Base-by-base conservation (phyloP, 257 asterid species). In the Gentiana straminea region DNA sequence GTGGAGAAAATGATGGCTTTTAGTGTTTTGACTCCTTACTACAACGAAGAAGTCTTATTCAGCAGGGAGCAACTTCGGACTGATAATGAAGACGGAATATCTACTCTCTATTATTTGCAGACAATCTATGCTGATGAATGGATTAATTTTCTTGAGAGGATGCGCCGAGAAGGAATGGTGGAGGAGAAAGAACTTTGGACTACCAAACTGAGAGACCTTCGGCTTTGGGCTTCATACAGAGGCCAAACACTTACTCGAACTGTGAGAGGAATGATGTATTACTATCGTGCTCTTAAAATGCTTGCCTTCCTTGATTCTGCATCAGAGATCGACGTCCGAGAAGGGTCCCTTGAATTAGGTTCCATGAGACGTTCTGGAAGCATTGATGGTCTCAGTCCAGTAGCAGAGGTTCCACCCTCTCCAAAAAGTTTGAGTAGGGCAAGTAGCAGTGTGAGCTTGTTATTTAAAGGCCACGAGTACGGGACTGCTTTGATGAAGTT, bases 261-360 rank as follows among this genome's bases (percentile, higher is more conserved):
- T 0, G 98, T 92, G 68, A 92, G 98, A 68, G 98, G 98, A 70
- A 92, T 92, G 98, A 92, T 92, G 97, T 92, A 92, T 73, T 88
- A 92, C 73, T 85, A 88, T 66, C 92, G 94, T 47, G 98, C 98
- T 51, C 98, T 92, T 62, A 90, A 88, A 82, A 78, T 92, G 97
- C 88, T 92, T 63, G 92, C 98, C 49, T 92, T 92, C 75, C 79
- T 92, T 67, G 98, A 92, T 82, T 84, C 97, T 65, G 98, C 98
- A 60, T 88, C 95, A 13, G 98, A 92, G 88, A 73, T 92, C 85
- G 98, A 92, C 74, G 85, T 92, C 82, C 72, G 81, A 73, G 97
- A 92, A 78, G 98, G 92, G 54, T 70, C 86, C 37, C 78, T 66
- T 62, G 94, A 79, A 58, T 79, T 91, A 74, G 73, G 81, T 78